Percentiles rank a stretch among this genome's conserved stretches.
phyloP scores from a whole-genome alignment of 2,329 filamentous ascomycete species.

The Microascus cirrosus region DNA sequence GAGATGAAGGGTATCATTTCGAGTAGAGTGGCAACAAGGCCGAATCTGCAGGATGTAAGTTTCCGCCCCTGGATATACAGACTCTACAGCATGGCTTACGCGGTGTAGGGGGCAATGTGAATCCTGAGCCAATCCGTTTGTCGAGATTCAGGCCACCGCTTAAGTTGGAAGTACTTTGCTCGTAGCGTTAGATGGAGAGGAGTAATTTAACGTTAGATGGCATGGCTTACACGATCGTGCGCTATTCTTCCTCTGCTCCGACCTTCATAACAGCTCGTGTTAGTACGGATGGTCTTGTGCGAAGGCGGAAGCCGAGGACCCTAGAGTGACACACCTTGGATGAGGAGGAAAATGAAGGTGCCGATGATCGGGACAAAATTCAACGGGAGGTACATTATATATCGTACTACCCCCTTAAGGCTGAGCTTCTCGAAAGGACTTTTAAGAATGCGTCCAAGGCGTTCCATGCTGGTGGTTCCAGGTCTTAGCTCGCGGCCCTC shows the following conservation, averaged over 20 bases:
- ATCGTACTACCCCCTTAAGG: conserved; percentile 57
- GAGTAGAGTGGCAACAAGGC: conserved; percentile 61
- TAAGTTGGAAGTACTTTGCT: conserved; percentile 80
- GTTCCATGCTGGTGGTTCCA: conserved; percentile 36
- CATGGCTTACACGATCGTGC: conserved; percentile 35
- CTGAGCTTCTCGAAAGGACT: conserved; percentile 45
- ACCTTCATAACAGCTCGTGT: conserved; percentile 18
- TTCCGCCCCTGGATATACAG: background rate
- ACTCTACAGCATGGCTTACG: background rate
- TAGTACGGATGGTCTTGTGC: too few species aligned
- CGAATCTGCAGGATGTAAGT: conserved; percentile 44
- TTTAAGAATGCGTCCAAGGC: conserved; percentile 46
- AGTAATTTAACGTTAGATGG: background rate
- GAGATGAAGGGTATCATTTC: conserved; percentile 78
- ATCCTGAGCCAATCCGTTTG: background rate
- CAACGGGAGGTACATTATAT: conserved; percentile 76
- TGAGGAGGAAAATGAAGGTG: conserved; percentile 65
- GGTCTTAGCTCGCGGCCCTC: conserved; percentile 63
- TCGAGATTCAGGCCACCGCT: conserved; percentile 52
- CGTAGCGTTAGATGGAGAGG: conserved; percentile 26
- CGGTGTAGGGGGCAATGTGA: conserved; percentile 2
- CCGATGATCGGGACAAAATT: conserved; percentile 65
- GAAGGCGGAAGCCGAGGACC: background rate
- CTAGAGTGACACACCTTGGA: conserved; percentile 47
- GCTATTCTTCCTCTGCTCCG: conserved; percentile 34